phyloP scores from a whole-genome alignment of 2,329 filamentous ascomycete species.

The Diplodia mutila region DNA sequence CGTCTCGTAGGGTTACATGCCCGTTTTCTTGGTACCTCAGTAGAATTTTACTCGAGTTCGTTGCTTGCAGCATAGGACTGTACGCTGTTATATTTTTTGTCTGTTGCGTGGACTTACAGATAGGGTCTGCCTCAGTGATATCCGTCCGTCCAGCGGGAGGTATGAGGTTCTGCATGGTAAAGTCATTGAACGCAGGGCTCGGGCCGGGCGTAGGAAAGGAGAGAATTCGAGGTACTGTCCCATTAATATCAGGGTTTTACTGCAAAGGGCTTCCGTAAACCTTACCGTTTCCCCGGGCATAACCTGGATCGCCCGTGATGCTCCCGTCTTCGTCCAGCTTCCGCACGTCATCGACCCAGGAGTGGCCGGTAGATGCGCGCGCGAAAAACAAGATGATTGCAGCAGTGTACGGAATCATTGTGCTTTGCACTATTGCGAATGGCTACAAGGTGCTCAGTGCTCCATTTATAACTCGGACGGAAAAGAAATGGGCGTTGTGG shows the following conservation, averaged over 20 bases:
- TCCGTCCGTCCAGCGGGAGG: background rate
- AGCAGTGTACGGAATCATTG: background rate
- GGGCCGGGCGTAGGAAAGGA: background rate
- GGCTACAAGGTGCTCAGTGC: background rate
- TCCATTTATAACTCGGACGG: background rate
- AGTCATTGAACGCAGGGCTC: background rate
- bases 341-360: background rate
- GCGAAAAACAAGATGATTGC: background rate
- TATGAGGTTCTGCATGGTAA: background rate
- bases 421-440: background rate
- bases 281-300: constrained; percentile 1
- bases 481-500: too few relatives aligned
- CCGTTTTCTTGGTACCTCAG: constrained; percentile 5
- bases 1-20: background rate
- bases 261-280: too few relatives aligned
- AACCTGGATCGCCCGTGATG: background rate
- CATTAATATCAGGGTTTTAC: background rate
- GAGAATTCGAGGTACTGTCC: constrained; percentile 1
- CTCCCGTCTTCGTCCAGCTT: background rate
- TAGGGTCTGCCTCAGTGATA: background rate
- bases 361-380: background rate
- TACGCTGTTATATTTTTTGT: background rate
- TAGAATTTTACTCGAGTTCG: background rate
- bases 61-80: background rate
- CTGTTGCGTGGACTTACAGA: background rate